Base-by-base conservation (phyloP, 768 basidiomycete species). In the Tylopilus balloui region DNA sequence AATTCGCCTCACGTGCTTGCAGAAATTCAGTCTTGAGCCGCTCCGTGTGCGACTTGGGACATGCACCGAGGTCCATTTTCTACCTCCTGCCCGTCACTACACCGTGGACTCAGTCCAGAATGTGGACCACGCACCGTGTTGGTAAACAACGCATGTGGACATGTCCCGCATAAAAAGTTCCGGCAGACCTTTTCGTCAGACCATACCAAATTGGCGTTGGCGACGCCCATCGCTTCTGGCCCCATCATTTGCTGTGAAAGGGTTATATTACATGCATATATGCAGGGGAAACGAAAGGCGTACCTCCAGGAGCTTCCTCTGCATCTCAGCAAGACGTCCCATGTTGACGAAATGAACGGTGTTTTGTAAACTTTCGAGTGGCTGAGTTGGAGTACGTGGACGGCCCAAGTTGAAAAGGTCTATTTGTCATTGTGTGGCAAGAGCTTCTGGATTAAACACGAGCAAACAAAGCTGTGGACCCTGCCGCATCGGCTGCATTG, bases 1-100 rank as follows among this genome's bases (percentile, higher is more conserved):
- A 84, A 61, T 77, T 81, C 20, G 80, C 79, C 60, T 89, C 87
- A 47, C 80, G 83, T 32, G 87, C 88, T 17, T 84, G 83, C 49
- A 87, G 67, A 70, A 86, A 99, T 58, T 96, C 92, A 13, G 85
- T 87, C 70, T 94, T 93, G 57, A 97, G 77, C 44, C 92, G 83
- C 60, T 95, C 93, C 6, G 90, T 92, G 68, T 99, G 96, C 23
- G 92, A 88, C 66, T 95, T 94, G 5, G 96, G 92, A 67, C 96
- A 99, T 40, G 92, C 89, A 21, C 96, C 96, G 17, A 99, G 76
- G 70, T 99, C 96, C 95, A 98, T 99, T 95, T 96, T 97, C 95
- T 65, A 15, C 1, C 25, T 31, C 7, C 23, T 37, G 15, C 13
- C 38, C 42, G 46, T 57, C 46, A 59, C 48, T 38, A 17, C 6